These are phyloP conservation scores for Trichophyton equinum DNA, from an alignment of 2,329 filamentous ascomycete genomes.

Conservation along the genomic window DNA sequence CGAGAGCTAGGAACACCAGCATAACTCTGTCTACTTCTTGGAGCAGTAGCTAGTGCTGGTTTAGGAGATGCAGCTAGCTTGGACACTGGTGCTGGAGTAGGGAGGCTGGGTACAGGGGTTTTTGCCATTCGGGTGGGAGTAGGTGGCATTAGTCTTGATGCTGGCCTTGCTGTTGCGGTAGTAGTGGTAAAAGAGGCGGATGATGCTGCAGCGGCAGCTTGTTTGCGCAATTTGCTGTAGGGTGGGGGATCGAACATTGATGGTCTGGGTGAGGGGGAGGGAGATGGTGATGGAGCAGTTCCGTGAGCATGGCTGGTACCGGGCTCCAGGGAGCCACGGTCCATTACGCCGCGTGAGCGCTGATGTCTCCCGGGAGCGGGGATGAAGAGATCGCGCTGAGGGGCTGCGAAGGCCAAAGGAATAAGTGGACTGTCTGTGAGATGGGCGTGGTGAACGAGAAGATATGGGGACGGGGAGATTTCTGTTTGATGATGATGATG, in stretches of 20 bases:
- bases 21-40: conserved; percentile 30
- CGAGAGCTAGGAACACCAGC: conserved; percentile 20
- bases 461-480: conserved; percentile 22
- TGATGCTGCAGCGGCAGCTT: conserved; percentile 5
- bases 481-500: conserved; percentile 44
- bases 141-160: conserved; percentile 11
- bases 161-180: conserved; percentile 9
- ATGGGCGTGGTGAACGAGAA: conserved; percentile 19
- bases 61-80: neutral
- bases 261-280: conserved; percentile 19
- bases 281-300: conserved; percentile 18
- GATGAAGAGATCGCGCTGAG: conserved; percentile 33
- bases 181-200: conserved; percentile 9
- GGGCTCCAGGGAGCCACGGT: neutral
- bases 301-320: conserved; percentile 1
- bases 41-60: conserved; percentile 17
- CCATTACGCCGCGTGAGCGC: conserved; percentile 1
- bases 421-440: conserved; percentile 14
- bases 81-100: neutral
- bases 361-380: conserved; percentile 22
- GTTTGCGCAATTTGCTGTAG: conserved; percentile 29
- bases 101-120: neutral
- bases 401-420: conserved; percentile 31
- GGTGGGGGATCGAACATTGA: conserved; percentile 30
- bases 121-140: conserved; percentile 12